These are phyloP conservation scores for Chrysoporthe puriensis DNA, from an alignment of 2,329 filamentous ascomycete species.

Conservation along the genomic window DNA sequence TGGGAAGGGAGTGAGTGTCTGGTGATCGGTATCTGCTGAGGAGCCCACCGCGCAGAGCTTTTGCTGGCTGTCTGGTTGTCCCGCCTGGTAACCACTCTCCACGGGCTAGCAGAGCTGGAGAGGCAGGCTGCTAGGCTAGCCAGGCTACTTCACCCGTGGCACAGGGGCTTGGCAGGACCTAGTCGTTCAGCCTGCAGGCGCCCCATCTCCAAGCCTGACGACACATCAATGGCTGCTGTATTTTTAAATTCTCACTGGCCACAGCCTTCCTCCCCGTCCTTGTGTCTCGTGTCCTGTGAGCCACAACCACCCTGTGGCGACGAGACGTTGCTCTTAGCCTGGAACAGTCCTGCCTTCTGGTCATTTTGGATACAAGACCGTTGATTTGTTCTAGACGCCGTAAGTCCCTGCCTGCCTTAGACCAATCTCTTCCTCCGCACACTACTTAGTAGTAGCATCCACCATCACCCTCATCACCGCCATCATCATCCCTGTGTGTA, in stretches of 20 bases:
- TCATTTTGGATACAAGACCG: neutral
- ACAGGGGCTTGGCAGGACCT: neutral
- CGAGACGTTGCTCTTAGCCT: neutral
- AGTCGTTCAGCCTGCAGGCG: neutral
- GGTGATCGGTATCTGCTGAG: too few relatives aligned
- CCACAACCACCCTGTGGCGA: neutral
- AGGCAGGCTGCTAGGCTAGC: too few relatives aligned
- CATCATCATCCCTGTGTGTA: neutral
- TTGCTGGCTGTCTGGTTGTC: neutral
- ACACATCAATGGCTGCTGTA: neutral
- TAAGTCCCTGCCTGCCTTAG: neutral
- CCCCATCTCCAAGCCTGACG: neutral
- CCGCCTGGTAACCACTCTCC: neutral
- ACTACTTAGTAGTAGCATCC: neutral
- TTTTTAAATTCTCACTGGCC: neutral
- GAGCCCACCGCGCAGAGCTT: neutral
- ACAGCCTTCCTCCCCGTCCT: neutral
- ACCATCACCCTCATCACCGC: neutral
- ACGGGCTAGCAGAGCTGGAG: too few relatives aligned
- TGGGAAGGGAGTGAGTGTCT: too few relatives aligned
- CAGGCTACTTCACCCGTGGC: neutral
- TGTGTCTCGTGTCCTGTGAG: neutral
- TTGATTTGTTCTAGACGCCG: neutral
- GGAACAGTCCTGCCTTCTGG: neutral
- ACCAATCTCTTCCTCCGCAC: neutral